phyloP scores from a whole-genome alignment of 768 basidiomycete genomes.

The Podaxis sp. region DNA sequence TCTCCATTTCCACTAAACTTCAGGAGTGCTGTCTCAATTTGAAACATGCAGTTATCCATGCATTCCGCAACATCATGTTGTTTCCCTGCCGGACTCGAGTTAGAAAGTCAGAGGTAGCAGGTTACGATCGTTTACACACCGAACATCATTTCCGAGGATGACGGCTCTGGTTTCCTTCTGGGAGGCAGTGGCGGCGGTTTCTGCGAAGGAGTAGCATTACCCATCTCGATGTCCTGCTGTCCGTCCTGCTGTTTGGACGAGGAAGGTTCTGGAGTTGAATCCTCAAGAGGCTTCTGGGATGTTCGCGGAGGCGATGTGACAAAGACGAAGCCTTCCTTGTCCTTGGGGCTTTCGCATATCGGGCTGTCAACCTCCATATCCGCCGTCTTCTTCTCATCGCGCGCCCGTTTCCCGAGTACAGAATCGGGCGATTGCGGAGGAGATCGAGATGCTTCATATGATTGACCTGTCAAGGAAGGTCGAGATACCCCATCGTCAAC shows the following conservation, averaged over 20 bases:
- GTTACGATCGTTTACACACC: conserved; percentile 41
- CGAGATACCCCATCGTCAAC: conserved; percentile 66
- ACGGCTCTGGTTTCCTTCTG: conserved; percentile 46
- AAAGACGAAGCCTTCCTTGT: conserved; percentile 31
- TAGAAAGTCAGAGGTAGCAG: conserved; percentile 12
- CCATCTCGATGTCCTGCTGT: conserved; percentile 31
- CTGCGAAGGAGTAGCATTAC: conserved; percentile 16
- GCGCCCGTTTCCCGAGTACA: conserved; percentile 66
- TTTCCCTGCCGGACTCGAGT: conserved; percentile 48
- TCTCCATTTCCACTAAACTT: conserved; percentile 59
- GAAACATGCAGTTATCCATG: conserved; percentile 99
- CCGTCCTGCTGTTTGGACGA: conserved; percentile 27
- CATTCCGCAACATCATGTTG: conserved; percentile 99
- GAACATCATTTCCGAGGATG: conserved; percentile 87
- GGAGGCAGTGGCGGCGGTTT: conserved; percentile 54
- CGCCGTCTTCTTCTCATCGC: conserved; percentile 41
- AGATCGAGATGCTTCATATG: conserved; percentile 21
- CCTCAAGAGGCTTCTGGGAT: conserved; percentile 10
- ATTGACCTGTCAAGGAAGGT: conserved; percentile 21
- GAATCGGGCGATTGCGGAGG: conserved; percentile 38
- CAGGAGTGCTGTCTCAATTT: conserved; percentile 88
- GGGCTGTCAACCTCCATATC: conserved; percentile 57
- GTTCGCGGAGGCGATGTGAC: conserved; percentile 26
- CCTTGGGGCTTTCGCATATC: conserved; percentile 29
- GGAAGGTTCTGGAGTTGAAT: conserved; percentile 26